phyloP scores from a whole-genome alignment of 2,329 filamentous ascomycete genomes.

The Alternaria brassicicola region DNA sequence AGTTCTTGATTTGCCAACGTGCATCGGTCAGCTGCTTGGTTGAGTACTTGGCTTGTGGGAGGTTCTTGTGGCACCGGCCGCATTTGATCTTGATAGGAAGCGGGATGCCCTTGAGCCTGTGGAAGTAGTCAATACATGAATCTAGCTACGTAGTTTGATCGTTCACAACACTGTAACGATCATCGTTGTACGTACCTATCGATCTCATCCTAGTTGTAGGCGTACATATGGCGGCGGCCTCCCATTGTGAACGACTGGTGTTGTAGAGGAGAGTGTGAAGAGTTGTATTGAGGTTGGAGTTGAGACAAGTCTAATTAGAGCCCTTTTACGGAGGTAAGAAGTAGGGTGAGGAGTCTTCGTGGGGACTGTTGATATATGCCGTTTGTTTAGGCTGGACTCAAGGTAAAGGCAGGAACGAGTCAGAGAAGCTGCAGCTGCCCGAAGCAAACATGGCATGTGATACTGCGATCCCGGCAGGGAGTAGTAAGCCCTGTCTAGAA shows the following conservation, averaged over 20 bases:
- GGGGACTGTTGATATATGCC: not conserved
- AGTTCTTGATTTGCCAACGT: conserved; percentile 23
- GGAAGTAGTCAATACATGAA: not conserved
- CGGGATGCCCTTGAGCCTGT: conserved; percentile 26
- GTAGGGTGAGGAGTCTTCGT: not conserved
- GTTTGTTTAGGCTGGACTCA: conserved; percentile 7
- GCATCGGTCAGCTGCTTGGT: conserved; percentile 54
- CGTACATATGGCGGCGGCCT: conserved; percentile 5
- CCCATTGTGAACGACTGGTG: conserved; percentile 2
- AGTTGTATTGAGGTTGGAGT: not conserved
- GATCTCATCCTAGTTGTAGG: conserved; percentile 21
- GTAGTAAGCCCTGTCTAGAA: not conserved
- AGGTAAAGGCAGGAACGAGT: conserved; percentile 12
- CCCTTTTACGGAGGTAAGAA: not conserved
- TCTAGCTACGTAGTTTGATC: not conserved
- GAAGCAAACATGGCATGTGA: not conserved
- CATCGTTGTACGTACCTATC: conserved; percentile 7
- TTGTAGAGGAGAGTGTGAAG: not conserved
- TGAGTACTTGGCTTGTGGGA: conserved; percentile 51
- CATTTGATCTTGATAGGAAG: conserved; percentile 52
- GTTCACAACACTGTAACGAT: not conserved
- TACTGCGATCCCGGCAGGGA: not conserved
- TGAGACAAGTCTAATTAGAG: not conserved
- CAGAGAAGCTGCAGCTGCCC: not conserved
- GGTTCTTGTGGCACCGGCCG: conserved; percentile 53